Evolutionary conservation across 768 basidiomycete genomes (phyloP).

Genomic region (button mushroom (Agaricus bisporus)): DNA sequence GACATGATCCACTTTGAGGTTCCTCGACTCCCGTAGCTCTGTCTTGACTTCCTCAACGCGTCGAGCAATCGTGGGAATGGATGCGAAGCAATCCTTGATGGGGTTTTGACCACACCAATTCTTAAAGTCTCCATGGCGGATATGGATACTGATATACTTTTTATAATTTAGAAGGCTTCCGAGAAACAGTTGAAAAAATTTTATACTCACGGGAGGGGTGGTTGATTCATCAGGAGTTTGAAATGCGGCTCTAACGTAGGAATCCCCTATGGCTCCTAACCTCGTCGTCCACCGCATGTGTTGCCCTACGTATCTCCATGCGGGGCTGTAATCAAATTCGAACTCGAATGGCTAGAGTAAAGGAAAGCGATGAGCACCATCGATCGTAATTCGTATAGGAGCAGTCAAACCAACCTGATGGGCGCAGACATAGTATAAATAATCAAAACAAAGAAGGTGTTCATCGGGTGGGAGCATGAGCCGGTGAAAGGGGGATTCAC

Average conservation of each 20-base stretch:
- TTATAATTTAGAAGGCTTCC: not conserved
- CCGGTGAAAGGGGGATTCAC: conserved; percentile 32
- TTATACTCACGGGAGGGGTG: conserved; percentile 40
- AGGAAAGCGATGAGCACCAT: not conserved
- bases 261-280: conserved; percentile 35
- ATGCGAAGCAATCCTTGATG: conserved; percentile 43
- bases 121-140: conserved; percentile 50
- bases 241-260: conserved; percentile 40
- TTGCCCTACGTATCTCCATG: conserved; percentile 50
- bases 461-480: conserved; percentile 44
- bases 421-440: conserved; percentile 43
- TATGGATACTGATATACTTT: conserved; percentile 54
- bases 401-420: conserved; percentile 31
- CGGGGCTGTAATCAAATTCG: conserved; percentile 51
- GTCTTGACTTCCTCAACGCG: conserved; percentile 50
- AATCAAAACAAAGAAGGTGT: conserved; percentile 46
- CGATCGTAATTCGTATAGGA: not conserved
- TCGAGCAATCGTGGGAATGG: conserved; percentile 44
- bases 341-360: conserved; percentile 42
- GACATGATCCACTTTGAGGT: conserved; percentile 43
- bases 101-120: conserved; percentile 37
- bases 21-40: conserved; percentile 38
- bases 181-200: not conserved
- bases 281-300: conserved; percentile 43
- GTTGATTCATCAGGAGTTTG: conserved; percentile 27